A percentile compares a stretch with the other conserved stretches of the same genome.
Conservation (phyloP, 495 filamentous ascomycete species). For the Hypoxylon subgilvum region DNA sequence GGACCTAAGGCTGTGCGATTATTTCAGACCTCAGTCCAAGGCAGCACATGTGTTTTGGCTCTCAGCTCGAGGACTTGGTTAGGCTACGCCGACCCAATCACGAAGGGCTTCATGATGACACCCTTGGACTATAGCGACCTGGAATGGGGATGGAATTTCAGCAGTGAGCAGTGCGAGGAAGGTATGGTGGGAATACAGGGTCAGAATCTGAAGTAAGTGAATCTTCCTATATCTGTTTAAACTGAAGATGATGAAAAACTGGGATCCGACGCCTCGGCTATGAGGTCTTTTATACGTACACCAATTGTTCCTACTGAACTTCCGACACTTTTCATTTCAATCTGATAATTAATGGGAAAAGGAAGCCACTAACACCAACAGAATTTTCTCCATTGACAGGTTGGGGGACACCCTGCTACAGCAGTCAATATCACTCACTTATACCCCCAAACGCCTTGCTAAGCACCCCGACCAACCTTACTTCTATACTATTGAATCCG, state of each 20-base stretch:
- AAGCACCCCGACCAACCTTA: constrained; percentile 85
- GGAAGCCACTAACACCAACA: constrained; percentile 77
- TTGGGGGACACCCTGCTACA: constrained; percentile 85
- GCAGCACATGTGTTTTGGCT: constrained; percentile 84
- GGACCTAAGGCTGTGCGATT: constrained; percentile 87
- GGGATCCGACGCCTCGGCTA: constrained; percentile 55
- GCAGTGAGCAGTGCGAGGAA: constrained; percentile 87
- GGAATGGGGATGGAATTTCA: constrained; percentile 95
- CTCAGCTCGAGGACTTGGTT: constrained; percentile 91
- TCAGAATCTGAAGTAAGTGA: constrained; percentile 81
- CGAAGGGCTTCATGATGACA: constrained; percentile 86
- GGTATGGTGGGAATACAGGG: constrained; percentile 96
- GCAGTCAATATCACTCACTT: constrained; percentile 83
- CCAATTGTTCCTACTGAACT: constrained; percentile 64
- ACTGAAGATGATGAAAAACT: constrained; percentile 71
- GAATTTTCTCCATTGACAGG: constrained; percentile 90
- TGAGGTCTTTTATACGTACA: constrained; percentile 55
- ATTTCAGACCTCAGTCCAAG: constrained; percentile 83
- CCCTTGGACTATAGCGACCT: constrained; percentile 86
- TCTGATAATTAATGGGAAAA: background rate
- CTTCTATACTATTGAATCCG: constrained; percentile 93
- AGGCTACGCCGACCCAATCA: constrained; percentile 83
- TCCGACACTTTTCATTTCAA: background rate
- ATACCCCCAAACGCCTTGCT: constrained; percentile 86
- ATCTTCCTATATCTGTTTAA: constrained; percentile 24